Evolutionary conservation across 441 rosid species (phyloP).

Genomic region (Viola pubescens): DNA sequence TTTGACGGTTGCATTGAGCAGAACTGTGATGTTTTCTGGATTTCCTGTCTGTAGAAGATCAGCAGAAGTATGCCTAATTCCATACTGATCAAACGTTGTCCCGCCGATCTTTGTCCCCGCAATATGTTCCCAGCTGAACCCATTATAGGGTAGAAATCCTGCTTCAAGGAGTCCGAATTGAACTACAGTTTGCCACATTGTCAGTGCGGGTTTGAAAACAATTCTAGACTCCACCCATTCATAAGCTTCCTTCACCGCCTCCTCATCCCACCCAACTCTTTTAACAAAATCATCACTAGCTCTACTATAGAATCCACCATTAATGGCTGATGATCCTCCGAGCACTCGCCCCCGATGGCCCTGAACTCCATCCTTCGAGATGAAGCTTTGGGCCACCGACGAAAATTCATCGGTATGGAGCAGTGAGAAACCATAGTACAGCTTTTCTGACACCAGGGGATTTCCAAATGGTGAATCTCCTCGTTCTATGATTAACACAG

Average conservation of each 20-base stretch:
- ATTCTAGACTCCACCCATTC: conserved; percentile 71
- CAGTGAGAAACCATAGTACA: conserved; percentile 44
- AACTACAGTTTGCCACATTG: conserved; percentile 59
- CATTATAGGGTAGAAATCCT: conserved; percentile 59
- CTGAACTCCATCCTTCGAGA: not conserved
- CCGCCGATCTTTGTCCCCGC: conserved; percentile 78
- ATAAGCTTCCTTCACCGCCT: conserved; percentile 49
- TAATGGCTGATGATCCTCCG: not conserved
- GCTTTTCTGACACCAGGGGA: conserved; percentile 36
- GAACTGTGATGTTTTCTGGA: not conserved
- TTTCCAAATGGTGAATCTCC: conserved; percentile 61
- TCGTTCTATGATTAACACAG: conserved; percentile 56
- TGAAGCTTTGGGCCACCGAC: not conserved
- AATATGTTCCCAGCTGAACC: conserved; percentile 55
- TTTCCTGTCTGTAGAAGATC: conserved; percentile 5
- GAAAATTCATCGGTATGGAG: not conserved
- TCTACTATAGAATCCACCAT: conserved; percentile 31
- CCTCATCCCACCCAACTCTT: conserved; percentile 54
- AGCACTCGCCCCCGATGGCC: not conserved
- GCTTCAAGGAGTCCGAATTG: conserved; percentile 67
- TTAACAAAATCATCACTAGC: conserved; percentile 48
- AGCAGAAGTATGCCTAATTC: conserved; percentile 14
- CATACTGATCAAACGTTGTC: conserved; percentile 46
- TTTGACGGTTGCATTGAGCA: conserved; percentile 48
- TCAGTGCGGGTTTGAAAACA: conserved; percentile 42